A percentile compares a stretch with the other conserved stretches of the same genome.
Conservation (phyloP, 1,139 yeast species). For the Yamadazyma songkhlaensis region DNA sequence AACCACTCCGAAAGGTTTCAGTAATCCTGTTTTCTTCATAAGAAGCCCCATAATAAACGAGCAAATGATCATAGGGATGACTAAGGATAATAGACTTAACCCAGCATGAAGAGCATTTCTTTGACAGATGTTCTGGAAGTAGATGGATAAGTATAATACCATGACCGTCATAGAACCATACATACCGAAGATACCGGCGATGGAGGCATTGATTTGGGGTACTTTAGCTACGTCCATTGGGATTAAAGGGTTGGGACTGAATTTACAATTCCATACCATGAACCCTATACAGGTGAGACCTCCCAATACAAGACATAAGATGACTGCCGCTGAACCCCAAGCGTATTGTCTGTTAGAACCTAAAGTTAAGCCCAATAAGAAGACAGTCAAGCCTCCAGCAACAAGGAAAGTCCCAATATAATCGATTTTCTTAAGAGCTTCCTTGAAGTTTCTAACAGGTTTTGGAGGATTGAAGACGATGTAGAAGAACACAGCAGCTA, state of each 20-base stretch:
- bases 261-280: constrained; percentile 25
- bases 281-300: too few relatives aligned
- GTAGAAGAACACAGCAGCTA: constrained; percentile 24
- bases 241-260: constrained; percentile 25
- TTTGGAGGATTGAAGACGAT: constrained; percentile 34
- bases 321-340: constrained; percentile 52
- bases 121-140: constrained; percentile 36
- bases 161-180: constrained; percentile 25
- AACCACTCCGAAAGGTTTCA: constrained; percentile 29
- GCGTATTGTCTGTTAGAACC: constrained; percentile 45
- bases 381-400: constrained; percentile 41
- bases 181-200: constrained; percentile 19
- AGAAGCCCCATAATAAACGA: constrained; percentile 29
- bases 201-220: constrained; percentile 23
- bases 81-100: constrained; percentile 33
- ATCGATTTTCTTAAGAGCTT: constrained; percentile 43
- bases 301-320: constrained; percentile 42
- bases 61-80: constrained; percentile 30
- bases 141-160: constrained; percentile 29
- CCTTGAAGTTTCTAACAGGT: constrained; percentile 19
- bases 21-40: constrained; percentile 26
- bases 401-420: constrained; percentile 47
- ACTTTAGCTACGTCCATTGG: constrained; percentile 24
- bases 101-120: constrained; percentile 38
- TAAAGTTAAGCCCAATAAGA: constrained; percentile 36